Evolutionary conservation across 2,329 filamentous ascomycete genomes (phyloP).

Genomic region (Curvularia eragrostidis): DNA sequence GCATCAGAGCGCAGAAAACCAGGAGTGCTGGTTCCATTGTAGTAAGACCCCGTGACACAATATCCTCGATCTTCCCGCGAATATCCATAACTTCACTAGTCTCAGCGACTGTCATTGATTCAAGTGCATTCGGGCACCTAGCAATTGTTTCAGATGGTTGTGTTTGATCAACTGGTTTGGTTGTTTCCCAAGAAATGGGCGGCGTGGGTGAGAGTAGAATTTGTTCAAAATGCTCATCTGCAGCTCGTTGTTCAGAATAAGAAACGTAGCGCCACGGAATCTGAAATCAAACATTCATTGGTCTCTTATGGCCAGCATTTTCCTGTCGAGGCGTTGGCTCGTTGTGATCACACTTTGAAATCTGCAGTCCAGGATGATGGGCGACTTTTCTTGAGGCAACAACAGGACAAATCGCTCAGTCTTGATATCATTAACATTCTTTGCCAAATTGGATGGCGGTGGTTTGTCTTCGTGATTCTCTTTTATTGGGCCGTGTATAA

Average conservation of each 20-base stretch:
- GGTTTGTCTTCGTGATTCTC: background rate
- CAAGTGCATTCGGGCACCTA: conserved; percentile 21
- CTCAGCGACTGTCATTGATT: conserved; percentile 29
- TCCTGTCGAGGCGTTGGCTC: conserved; percentile 9
- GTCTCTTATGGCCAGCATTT: conserved; percentile 10
- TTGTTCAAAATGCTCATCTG: conserved; percentile 4
- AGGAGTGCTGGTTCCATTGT: conserved; percentile 34
- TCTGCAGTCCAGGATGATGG: background rate
- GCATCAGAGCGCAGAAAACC: conserved; percentile 21
- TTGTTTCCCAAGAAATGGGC: conserved; percentile 4
- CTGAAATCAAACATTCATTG: conserved; percentile 20
- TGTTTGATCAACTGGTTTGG: background rate
- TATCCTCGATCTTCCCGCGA: conserved; percentile 14
- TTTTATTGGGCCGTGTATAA: background rate
- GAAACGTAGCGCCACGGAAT: conserved; percentile 10
- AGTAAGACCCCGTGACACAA: conserved; percentile 26
- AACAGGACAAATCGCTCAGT: conserved; percentile 11
- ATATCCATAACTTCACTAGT: conserved; percentile 18
- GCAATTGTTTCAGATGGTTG: conserved; percentile 22
- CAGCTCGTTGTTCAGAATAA: conserved; percentile 6
- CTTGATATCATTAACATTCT: background rate
- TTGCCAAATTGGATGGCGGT: background rate
- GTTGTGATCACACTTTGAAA: conserved; percentile 1
- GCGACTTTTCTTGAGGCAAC: conserved; percentile 15
- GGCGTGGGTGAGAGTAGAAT: conserved; percentile 5